These are phyloP conservation scores for Setaria italica DNA, from an alignment of 202 grass and related monocot species.

Conservation along the genomic window DNA sequence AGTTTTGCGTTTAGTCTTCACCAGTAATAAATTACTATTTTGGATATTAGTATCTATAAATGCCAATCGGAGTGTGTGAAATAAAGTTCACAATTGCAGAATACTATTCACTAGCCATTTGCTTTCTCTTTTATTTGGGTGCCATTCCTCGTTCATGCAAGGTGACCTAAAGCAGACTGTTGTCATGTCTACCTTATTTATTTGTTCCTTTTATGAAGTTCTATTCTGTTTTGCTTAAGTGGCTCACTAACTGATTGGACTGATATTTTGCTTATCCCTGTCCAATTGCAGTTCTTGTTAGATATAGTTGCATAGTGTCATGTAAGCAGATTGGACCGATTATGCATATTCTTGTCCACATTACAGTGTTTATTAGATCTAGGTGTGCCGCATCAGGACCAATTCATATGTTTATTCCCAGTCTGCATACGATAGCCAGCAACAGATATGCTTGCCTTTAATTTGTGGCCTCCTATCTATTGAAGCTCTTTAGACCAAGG, in stretches of 20 bases:
- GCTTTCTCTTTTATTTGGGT: conserved; percentile 29
- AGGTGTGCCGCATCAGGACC: conserved; percentile 35
- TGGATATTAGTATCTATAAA: conserved; percentile 1
- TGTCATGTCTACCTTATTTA: conserved; percentile 27
- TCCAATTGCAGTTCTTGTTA: conserved; percentile 45
- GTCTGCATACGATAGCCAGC: conserved; percentile 40
- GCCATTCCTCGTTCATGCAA: conserved; percentile 46
- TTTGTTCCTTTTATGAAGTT: conserved; percentile 37
- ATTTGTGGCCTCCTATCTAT: conserved; percentile 57
- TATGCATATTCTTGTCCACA: conserved; percentile 52
- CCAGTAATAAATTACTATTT: conserved; percentile 5
- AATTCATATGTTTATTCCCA: conserved; percentile 53
- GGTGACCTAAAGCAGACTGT: conserved; percentile 32
- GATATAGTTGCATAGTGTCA: conserved; percentile 39
- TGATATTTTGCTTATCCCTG: conserved; percentile 51
- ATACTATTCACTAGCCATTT: conserved; percentile 29
- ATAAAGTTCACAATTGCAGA: conserved; percentile 32
- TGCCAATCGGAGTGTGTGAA: background rate
- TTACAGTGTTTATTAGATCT: conserved; percentile 45
- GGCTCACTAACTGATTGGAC: conserved; percentile 59
- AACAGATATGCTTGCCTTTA: conserved; percentile 54
- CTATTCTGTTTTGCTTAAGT: conserved; percentile 45
- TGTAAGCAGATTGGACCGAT: conserved; percentile 51
- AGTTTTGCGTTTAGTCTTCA: conserved; percentile 9
- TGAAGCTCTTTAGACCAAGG: conserved; percentile 54